Evolutionary conservation across 2,329 filamentous ascomycete genomes (phyloP), one percentile per base, ranked within the genome.

Genomic region (Cryphonectria nitschkei): DNA sequence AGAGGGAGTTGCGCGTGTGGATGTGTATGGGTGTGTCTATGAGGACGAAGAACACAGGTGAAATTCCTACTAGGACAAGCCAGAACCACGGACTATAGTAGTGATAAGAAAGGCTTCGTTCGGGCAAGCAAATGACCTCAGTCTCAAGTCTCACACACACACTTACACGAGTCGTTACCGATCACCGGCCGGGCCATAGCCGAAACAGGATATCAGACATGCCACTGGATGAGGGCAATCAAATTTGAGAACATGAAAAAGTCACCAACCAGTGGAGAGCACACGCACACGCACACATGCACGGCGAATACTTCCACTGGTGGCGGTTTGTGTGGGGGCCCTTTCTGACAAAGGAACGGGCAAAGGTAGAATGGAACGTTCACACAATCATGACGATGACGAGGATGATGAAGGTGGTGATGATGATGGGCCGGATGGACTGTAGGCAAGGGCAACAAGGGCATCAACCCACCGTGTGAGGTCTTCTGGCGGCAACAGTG

Each of bases 341-440:
- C n/a, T 11, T 58, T 16, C 54, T 34, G 54, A 32, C 26, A 32
- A n/a, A 32, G 22, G 14, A 26, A 26, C n/a, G 50, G 60, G 34
- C 60, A 34, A 34, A 41, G 60, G 39, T 34, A 50, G 50, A 19
- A 73, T 73, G 72, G 67, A 72, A 73, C 72, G 72, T 73, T 73
- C 52, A 70, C 70, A 65, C 37, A 26, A 26, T 41, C 16, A 22
- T 37, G 9, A 37, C 32, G 32, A 37, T 5, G 26, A 62, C 22
- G 52, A 56, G 46, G 26, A 39, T 62, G 16, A 14, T 37, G 60
- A 34, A 56, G 29, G 50, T 50, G 65, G 34, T 63, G 32, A 26
- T 43, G 32, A 26, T 43, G 62, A 26, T 26, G 3, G 26, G 37
- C 32, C 13, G 54, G 26, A n/a, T 37, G 39, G 61, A 9, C 50